Percentiles rank a stretch among this genome's conserved stretches.
Evolutionary conservation across 768 basidiomycete genomes (phyloP).

Genomic region (Tylopilus vinaceipallidus): DNA sequence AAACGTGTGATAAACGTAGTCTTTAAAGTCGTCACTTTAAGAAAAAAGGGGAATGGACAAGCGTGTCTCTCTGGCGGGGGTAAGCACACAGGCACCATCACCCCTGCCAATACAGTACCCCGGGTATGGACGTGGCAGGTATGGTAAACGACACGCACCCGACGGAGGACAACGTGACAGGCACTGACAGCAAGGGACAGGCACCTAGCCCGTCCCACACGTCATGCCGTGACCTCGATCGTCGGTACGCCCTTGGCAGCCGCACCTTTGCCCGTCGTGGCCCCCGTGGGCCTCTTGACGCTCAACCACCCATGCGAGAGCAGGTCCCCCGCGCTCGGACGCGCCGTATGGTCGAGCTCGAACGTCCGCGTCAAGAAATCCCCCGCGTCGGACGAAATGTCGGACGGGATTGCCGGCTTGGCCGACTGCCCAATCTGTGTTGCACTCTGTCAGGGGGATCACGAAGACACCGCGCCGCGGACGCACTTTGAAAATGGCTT

Average conservation of each 20-base stretch:
- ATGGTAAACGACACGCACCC: neutral
- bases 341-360: conserved; percentile 74
- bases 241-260: conserved; percentile 21
- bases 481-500: conserved; percentile 92
- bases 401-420: conserved; percentile 83
- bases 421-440: conserved; percentile 87
- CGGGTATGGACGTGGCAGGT: too few species aligned
- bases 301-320: conserved; percentile 73
- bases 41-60: too few species aligned
- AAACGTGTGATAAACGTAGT: too few species aligned
- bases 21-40: too few species aligned
- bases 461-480: neutral
- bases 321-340: conserved; percentile 77
- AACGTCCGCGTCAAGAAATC: conserved; percentile 87
- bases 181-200: too few species aligned
- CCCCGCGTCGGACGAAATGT: conserved; percentile 86
- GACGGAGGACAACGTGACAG: too few species aligned
- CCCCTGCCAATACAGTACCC: too few species aligned
- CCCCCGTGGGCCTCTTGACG: conserved; percentile 32
- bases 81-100: too few species aligned
- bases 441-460: too few species aligned
- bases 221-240: conserved; percentile 30
- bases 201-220: too few species aligned
- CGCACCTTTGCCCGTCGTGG: conserved; percentile 22
- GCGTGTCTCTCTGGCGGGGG: too few species aligned